Conservation (phyloP, 805 yeast species). For the Maudiozyma pseudohumilis region DNA sequence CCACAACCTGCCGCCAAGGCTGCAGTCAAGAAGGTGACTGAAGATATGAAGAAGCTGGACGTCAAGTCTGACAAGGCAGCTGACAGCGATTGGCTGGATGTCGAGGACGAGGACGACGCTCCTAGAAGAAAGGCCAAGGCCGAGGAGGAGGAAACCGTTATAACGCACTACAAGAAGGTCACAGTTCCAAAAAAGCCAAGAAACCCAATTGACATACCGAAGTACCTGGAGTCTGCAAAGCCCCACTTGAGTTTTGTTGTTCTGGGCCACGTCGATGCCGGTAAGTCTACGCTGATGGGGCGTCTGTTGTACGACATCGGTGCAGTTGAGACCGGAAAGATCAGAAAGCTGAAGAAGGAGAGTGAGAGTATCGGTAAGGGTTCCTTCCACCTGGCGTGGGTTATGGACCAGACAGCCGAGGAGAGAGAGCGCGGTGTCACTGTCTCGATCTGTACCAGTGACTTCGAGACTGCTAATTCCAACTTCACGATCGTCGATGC, state of each 20-base stretch:
- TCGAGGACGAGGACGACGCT: slow-evolving; percentile 20
- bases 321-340: slow-evolving; percentile 92
- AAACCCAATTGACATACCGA: slow-evolving; percentile 49
- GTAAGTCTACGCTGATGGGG: slow-evolving; percentile 98
- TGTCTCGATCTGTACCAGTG: slow-evolving; percentile 94
- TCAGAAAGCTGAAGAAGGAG: slow-evolving; percentile 92
- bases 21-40: neutral
- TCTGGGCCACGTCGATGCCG: slow-evolving; percentile 99
- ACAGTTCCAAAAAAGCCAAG: slow-evolving; percentile 26
- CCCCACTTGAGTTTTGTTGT: slow-evolving; percentile 94
- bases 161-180: slow-evolving; percentile 19
- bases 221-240: slow-evolving; percentile 74
- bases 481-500: slow-evolving; percentile 97
- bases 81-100: slow-evolving; percentile 14
- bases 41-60: slow-evolving; percentile 4
- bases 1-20: slow-evolving; percentile 8
- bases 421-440: slow-evolving; percentile 98
- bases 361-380: slow-evolving; percentile 98
- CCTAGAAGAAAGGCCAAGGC: slow-evolving; percentile 2
- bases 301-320: slow-evolving; percentile 86
- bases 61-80: neutral
- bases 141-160: slow-evolving; percentile 9
- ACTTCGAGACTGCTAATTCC: slow-evolving; percentile 88
- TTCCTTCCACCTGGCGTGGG: slow-evolving; percentile 98
- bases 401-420: slow-evolving; percentile 97